These are phyloP conservation scores for Podaxis carcinomalis DNA, from an alignment of 768 basidiomycete genomes.

Conservation along the genomic window DNA sequence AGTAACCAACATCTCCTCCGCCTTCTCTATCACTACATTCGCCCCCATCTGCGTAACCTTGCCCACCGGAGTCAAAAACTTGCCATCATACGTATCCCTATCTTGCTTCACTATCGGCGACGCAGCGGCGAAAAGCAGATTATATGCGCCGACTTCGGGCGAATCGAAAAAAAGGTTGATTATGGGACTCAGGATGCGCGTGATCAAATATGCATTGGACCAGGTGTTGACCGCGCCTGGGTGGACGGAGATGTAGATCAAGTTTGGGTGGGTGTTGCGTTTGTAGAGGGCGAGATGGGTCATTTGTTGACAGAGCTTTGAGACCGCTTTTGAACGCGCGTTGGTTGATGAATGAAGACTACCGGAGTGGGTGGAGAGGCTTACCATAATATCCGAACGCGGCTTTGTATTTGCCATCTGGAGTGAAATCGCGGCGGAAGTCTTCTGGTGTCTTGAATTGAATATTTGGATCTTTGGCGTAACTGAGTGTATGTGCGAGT, in stretches of 20 bases:
- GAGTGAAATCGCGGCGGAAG: background rate
- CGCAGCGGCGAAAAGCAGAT: slow-evolving; percentile 34
- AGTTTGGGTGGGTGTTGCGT: slow-evolving; percentile 16
- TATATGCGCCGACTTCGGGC: slow-evolving; percentile 31
- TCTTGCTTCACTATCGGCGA: slow-evolving; percentile 29
- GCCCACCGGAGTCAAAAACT: slow-evolving; percentile 33
- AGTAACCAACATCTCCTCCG: slow-evolving; percentile 20
- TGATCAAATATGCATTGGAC: slow-evolving; percentile 13
- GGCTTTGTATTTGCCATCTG: slow-evolving; percentile 1
- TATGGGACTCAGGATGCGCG: slow-evolving; percentile 16
- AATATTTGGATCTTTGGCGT: slow-evolving; percentile 1
- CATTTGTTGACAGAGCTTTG: slow-evolving; percentile 7
- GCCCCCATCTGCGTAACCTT: slow-evolving; percentile 24
- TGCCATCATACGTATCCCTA: slow-evolving; percentile 30
- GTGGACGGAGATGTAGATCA: slow-evolving; percentile 33
- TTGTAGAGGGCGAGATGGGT: background rate
- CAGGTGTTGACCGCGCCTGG: slow-evolving; percentile 37
- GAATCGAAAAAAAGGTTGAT: slow-evolving; percentile 20
- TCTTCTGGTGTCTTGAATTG: slow-evolving; percentile 4
- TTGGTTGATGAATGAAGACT: background rate
- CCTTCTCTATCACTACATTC: slow-evolving; percentile 28
- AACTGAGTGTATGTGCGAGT: background rate
- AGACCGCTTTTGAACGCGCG: background rate
- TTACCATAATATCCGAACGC: slow-evolving; percentile 4
- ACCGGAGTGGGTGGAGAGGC: background rate